Evolutionary conservation across 768 basidiomycete genomes (phyloP), one percentile per base, ranked within the genome.

Genomic region (Mycena metata): DNA sequence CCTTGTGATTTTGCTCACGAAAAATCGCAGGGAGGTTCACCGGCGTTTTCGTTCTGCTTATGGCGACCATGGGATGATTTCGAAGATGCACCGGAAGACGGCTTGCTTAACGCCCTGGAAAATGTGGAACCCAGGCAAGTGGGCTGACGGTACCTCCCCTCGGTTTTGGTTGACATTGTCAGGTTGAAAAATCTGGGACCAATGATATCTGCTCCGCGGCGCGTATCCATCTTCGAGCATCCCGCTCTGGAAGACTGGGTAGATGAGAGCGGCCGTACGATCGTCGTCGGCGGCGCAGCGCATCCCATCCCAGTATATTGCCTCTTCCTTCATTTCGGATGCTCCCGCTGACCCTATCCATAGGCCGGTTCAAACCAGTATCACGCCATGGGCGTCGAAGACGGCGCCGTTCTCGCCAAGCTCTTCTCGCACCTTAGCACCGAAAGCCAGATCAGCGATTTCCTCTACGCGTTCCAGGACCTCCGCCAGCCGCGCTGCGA

Each of bases 401-500:
- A 91, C 71, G 88, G 86, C 2, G 88, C 87, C 12, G 85, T 88
- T 17, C 79, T 91, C n/a, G 90, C 85, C 9, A 85, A 84, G 64
- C 81, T 91, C 9, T 90, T 91, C 79, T 86, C 87, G 7, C 88
- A 87, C 69, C 79, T 90, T 10, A 77, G 76, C 33, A 75, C 76
- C 5, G 72, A 78, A 36, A 83, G 85, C 17, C 89, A 90, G 70
- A 85, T 90, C 69, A 73, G 76, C 0, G 77, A 77, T 5, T 84
- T 90, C 74, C 80, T 90, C 41, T 75, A 80, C 56, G 89, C 89
- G 4, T 86, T 87, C 70, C 84, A 90, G 73, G 86, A 89, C 51
- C 80, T 90, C 19, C 84, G 89, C 1, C 80, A 85, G 61, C 78
- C 77, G 13, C 85, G 88, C 6, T 85, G 84, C 61, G 79, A 76